phyloP scores from a whole-genome alignment of 441 rosid genomes.

The Eutrema salsugineum region DNA sequence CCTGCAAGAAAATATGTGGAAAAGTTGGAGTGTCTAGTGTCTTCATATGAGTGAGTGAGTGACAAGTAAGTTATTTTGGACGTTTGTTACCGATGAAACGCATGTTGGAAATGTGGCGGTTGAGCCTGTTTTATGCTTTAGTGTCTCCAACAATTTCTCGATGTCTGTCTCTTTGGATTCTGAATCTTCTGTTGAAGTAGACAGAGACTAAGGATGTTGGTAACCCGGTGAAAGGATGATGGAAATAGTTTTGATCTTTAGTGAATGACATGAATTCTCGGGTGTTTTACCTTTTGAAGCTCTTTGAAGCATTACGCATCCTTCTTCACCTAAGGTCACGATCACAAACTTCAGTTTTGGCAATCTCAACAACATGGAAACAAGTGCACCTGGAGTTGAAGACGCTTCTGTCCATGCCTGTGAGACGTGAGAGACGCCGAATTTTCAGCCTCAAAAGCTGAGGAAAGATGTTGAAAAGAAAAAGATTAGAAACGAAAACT shows the following conservation, averaged over 20 bases:
- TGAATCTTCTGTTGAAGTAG: conserved; percentile 34
- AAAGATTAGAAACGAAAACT: neutral
- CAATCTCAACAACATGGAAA: conserved; percentile 67
- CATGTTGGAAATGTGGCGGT: conserved; percentile 48
- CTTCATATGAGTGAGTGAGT: neutral
- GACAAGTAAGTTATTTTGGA: neutral
- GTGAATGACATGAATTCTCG: neutral
- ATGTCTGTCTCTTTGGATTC: conserved; percentile 51
- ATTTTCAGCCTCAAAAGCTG: neutral
- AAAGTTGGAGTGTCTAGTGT: neutral
- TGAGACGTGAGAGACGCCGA: neutral
- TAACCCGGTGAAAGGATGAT: neutral
- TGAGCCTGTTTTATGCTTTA: conserved; percentile 49
- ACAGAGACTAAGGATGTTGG: conserved; percentile 23
- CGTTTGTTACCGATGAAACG: conserved; percentile 51
- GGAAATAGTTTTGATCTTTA: neutral
- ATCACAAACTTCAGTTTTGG: conserved; percentile 69
- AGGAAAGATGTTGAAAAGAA: neutral
- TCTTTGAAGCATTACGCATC: conserved; percentile 83
- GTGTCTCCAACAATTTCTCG: conserved; percentile 48
- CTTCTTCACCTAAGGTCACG: conserved; percentile 78
- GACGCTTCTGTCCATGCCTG: conserved; percentile 75
- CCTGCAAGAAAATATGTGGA: conserved; percentile 31
- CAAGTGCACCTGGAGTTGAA: conserved; percentile 65
- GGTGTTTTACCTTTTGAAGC: conserved; percentile 44